phyloP scores from a whole-genome alignment of 78 protist genomes.

The Creolimax fragrantissima region DNA sequence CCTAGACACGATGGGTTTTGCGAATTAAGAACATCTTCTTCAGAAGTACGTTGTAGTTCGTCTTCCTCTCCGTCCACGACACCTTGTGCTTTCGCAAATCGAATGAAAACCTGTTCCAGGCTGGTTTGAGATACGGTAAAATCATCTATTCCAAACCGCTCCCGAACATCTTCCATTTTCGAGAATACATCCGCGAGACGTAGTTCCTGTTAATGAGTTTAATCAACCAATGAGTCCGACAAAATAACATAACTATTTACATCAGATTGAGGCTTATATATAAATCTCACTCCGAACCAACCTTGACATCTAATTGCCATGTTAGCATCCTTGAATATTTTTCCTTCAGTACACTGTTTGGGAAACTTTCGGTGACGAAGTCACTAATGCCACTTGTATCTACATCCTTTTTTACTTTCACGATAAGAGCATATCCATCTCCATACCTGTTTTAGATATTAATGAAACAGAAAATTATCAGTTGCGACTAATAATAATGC shows the following conservation, averaged over 20 bases:
- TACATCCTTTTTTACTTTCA: background rate
- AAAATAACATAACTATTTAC: background rate
- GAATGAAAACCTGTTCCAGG: slow-evolving; percentile 29
- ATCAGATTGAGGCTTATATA: background rate
- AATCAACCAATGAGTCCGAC: background rate
- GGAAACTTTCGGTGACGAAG: background rate
- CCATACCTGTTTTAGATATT: background rate
- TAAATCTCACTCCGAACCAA: background rate
- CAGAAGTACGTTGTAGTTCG: no score
- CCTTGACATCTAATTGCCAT: background rate
- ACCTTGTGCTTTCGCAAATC: background rate
- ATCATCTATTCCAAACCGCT: background rate
- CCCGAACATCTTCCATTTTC: background rate
- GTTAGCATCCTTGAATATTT: background rate
- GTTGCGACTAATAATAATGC: background rate
- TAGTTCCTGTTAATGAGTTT: background rate
- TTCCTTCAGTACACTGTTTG: background rate
- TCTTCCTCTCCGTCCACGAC: no score
- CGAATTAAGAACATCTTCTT: no score
- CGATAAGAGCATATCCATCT: background rate
- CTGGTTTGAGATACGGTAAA: slow-evolving; percentile 14
- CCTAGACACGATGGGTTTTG: no score
- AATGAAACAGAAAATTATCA: background rate
- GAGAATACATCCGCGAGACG: background rate
- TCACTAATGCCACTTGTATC: background rate